Base-by-base conservation (phyloP, 495 filamentous ascomycete genomes). In the Parmelia sp. region DNA sequence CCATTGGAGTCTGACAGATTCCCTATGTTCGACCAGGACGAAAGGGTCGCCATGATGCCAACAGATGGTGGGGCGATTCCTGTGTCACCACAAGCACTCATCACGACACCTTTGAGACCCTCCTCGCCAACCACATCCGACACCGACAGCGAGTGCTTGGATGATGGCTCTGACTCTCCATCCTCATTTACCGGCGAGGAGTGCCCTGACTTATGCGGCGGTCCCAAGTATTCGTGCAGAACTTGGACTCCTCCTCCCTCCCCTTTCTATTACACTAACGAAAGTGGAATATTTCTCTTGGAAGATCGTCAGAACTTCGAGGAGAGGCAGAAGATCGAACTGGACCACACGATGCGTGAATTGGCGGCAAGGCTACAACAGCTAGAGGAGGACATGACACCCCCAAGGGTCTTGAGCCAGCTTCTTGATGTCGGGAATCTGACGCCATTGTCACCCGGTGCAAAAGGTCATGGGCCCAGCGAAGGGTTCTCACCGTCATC, bases 151-250 rank as follows among this genome's bases (percentile, higher is more conserved):
- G 49, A 53, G 27, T 29, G 15, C 19, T 53, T 1, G 49, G 49
- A 53, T 10, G 49, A 53, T 31, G 49, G 27, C 49, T 53, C 27
- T 17, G 8, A 31, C 27, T 53, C 49, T 15, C 25, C 49, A 19
- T 31, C 2, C 49, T 53, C 49, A 4, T 53, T 31, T 31, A 53
- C 27, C 4, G 49, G 49, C 14, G 49, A 53, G 25, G 49, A 53
- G 49, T 53, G 49, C 49, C 49, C 49, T 5, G 49, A 53, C 49
- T 53, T 53, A 9, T 53, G 49, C 15, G 49, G 49, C 29, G 49
- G 49, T 3, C 49, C 49, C 0, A 53, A 53, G 27, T 6, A 19
- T 53, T 29, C 49, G 49, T 53, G 49, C 27, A 53, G 49, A 19
- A 53, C 25, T 25, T 53, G 49, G 49, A 53, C 49, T 19, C 49